Evolutionary conservation across 225 moss, liverwort and hornwort genomes (phyloP).

Genomic region (Asterella californica): DNA sequence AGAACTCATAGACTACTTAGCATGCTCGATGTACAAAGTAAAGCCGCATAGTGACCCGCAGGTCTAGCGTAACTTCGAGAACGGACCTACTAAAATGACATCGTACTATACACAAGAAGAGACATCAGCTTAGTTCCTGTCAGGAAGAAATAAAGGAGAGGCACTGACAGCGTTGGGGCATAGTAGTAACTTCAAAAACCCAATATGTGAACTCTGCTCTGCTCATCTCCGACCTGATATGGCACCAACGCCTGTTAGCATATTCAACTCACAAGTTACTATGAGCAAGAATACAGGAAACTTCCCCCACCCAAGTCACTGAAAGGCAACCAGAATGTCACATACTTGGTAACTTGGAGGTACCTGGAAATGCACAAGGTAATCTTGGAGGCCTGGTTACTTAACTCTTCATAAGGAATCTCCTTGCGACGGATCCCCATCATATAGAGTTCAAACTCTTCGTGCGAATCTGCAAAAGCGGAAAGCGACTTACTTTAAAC

Average conservation of each 20-base stretch:
- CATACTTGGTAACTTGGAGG: too few species aligned
- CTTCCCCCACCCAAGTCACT: background rate
- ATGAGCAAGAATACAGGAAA: background rate
- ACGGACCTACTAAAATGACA: background rate
- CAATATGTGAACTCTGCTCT: background rate
- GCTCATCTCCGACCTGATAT: background rate
- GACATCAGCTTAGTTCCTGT: background rate
- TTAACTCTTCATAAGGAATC: background rate
- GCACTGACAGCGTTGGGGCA: background rate
- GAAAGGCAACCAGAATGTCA: background rate
- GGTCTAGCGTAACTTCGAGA: background rate
- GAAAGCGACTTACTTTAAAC: background rate
- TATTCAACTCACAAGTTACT: background rate
- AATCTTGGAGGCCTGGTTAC: background rate
- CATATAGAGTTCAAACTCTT: conserved; percentile 14
- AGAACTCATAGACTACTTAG: conserved; percentile 5
- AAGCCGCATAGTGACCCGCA: conserved; percentile 9
- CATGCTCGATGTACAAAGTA: conserved; percentile 24
- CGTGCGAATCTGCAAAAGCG: background rate
- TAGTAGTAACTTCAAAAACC: conserved; percentile 3
- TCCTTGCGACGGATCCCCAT: conserved; percentile 1
- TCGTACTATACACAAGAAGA: conserved; percentile 1
- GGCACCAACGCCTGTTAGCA: background rate
- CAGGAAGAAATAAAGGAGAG: background rate
- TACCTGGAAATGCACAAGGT: background rate